Base-by-base conservation (phyloP, 2,329 filamentous ascomycete species). In the Monilinia polystroma region DNA sequence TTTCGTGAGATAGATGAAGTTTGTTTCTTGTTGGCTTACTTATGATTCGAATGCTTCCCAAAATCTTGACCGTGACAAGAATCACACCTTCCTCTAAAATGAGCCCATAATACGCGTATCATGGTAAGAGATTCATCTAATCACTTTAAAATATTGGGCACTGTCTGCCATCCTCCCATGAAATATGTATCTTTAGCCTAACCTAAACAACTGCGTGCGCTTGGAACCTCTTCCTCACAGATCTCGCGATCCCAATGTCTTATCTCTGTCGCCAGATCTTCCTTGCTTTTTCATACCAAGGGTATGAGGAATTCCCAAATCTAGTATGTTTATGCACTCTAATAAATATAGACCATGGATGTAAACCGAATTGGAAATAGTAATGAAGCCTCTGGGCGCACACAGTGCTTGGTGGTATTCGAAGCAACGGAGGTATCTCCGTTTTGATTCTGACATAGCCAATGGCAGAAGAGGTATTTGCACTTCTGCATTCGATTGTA, bases 1-100 rank as follows among this genome's bases (percentile, higher is more conserved):
- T 49, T 49, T 16, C n/a, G 12, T 23, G 29, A 49, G 10, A 26
- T n/a, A 29, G 35, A 47, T 60, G 43, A 10, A 49, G 20, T n/a
- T 35, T 49, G 26, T 59, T 59, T 49, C 43, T n/a, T n/a, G 3
- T 59, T 47, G 57, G 26, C 26, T 49, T n/a, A 23, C 18, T 59
- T 32, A 14, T 45, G 32, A 20, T n/a, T 8, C 8, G 18, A 20
- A 47, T 47, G 18, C 20, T 51, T 51, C n/a, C 47, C 8, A 16
- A n/a, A 4, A 16, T 7, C 45, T 49, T 18, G 7, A 23, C 43
- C 57, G 43, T 60, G 57, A 60, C 57, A 49, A 35, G 57, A 18
- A 59, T 43, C 26, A 59, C 35, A 35, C 32, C 32, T 26, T 32
- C 23, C 41, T 59, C 20, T 3, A 7, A 32, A 16, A 32, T 47